phyloP scores from a whole-genome alignment of 441 rosid genomes.

The Corymbia calophylla region DNA sequence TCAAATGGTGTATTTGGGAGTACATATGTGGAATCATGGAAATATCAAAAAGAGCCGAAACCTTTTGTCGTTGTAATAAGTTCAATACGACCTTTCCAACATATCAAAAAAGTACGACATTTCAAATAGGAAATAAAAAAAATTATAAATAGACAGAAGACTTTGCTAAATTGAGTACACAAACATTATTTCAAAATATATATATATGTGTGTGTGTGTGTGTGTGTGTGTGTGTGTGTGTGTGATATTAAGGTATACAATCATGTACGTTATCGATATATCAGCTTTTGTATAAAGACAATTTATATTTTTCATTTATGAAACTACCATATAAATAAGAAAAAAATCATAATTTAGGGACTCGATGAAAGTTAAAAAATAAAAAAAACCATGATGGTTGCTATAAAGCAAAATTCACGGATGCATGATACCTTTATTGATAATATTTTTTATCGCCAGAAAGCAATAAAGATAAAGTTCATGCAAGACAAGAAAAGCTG shows the following conservation, averaged over 20 bases:
- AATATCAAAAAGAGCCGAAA: neutral
- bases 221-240: no score
- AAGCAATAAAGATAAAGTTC: neutral
- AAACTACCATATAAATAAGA: neutral
- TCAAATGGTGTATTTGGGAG: neutral
- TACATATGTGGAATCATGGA: neutral
- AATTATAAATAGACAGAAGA: neutral
- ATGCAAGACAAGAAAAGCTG: neutral
- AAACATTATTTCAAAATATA: neutral
- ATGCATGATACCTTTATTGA: neutral
- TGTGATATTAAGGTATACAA: neutral
- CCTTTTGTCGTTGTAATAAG: neutral
- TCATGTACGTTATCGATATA: no score
- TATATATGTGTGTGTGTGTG: no score
- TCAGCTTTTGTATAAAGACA: neutral
- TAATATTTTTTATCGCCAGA: neutral
- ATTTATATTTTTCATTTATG: neutral
- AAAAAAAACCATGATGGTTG: neutral
- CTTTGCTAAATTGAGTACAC: neutral
- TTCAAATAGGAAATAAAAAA: neutral
- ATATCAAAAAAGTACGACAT: neutral
- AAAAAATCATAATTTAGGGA: neutral
- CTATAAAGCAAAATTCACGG: neutral
- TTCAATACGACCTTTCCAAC: neutral
- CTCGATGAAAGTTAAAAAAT: neutral